phyloP scores from a whole-genome alignment of 495 filamentous ascomycete genomes.

The Aspergillus saccharolyticus region DNA sequence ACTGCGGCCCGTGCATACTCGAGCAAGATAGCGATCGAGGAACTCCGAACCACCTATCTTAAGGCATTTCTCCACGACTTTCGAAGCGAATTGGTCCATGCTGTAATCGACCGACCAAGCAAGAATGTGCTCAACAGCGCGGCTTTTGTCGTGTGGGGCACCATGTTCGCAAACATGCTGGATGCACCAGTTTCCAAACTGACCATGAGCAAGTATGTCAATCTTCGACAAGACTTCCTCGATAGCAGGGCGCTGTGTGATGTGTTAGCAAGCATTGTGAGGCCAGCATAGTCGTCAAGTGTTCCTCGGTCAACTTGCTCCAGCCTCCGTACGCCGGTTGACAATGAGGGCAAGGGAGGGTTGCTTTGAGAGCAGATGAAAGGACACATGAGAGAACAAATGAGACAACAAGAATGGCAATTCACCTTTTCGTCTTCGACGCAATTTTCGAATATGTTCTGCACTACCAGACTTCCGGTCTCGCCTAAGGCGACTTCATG shows the following conservation, averaged over 20 bases:
- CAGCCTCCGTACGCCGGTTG: too few species aligned
- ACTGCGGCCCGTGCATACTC: constrained; percentile 83
- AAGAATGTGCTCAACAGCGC: constrained; percentile 91
- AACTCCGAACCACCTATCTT: constrained; percentile 94
- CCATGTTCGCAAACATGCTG: constrained; percentile 99
- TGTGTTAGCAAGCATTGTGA: constrained; percentile 29
- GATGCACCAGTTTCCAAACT: constrained; percentile 99
- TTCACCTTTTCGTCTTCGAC: constrained; percentile 98
- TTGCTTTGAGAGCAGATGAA: background rate
- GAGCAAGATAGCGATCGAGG: constrained; percentile 84
- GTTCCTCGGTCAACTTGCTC: background rate
- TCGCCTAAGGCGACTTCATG: constrained; percentile 96
- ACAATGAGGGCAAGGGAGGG: too few species aligned
- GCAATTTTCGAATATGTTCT: constrained; percentile 99
- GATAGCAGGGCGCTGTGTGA: constrained; percentile 78
- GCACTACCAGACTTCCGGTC: constrained; percentile 94
- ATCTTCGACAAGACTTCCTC: constrained; percentile 92
- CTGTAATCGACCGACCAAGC: constrained; percentile 91
- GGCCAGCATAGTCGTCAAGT: too few species aligned
- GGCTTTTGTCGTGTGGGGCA: constrained; percentile 80
- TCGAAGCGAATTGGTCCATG: constrained; percentile 98
- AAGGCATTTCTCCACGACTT: constrained; percentile 97
- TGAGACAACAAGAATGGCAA: constrained; percentile 13
- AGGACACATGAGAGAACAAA: background rate
- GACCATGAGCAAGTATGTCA: constrained; percentile 93